phyloP scores from a whole-genome alignment of 2,329 filamentous ascomycete species.

The Paecilomyces variotii region DNA sequence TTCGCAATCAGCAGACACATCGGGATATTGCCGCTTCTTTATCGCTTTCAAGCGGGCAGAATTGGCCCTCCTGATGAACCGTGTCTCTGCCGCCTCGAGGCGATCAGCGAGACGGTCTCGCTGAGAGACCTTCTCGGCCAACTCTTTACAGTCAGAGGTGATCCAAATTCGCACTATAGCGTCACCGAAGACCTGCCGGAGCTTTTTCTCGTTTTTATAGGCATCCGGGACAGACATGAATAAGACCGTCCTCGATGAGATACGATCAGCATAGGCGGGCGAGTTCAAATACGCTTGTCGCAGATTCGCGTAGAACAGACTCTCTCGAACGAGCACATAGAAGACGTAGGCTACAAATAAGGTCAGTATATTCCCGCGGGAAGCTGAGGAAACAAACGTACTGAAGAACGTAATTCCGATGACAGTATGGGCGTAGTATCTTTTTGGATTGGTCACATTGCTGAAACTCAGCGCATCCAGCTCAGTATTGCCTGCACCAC shows the following conservation, averaged over 20 bases:
- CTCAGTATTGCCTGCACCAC: constrained; percentile 57
- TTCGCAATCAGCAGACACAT: constrained; percentile 22
- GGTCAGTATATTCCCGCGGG: not conserved
- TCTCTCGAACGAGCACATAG: constrained; percentile 77
- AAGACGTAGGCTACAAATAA: constrained; percentile 59
- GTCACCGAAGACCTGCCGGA: constrained; percentile 73
- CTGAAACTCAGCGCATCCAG: constrained; percentile 73
- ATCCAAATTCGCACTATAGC: constrained; percentile 81
- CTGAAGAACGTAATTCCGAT: constrained; percentile 73
- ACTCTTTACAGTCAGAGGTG: constrained; percentile 63
- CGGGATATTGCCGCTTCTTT: constrained; percentile 18
- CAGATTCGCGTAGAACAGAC: constrained; percentile 82
- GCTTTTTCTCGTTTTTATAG: constrained; percentile 65
- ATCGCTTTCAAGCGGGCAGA: constrained; percentile 56
- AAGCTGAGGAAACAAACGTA: constrained; percentile 17
- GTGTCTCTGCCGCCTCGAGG: constrained; percentile 80
- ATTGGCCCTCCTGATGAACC: constrained; percentile 72
- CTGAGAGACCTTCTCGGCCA: constrained; percentile 70
- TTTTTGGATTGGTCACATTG: constrained; percentile 58
- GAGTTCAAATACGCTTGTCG: constrained; percentile 86
- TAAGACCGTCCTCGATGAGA: constrained; percentile 82
- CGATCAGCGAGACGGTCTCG: constrained; percentile 69
- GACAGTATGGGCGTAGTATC: constrained; percentile 71
- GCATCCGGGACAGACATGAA: constrained; percentile 74
- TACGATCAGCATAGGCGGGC: constrained; percentile 70